Conservation (phyloP, 371 early-diverging fungal species). For the Mucor irregularis region DNA sequence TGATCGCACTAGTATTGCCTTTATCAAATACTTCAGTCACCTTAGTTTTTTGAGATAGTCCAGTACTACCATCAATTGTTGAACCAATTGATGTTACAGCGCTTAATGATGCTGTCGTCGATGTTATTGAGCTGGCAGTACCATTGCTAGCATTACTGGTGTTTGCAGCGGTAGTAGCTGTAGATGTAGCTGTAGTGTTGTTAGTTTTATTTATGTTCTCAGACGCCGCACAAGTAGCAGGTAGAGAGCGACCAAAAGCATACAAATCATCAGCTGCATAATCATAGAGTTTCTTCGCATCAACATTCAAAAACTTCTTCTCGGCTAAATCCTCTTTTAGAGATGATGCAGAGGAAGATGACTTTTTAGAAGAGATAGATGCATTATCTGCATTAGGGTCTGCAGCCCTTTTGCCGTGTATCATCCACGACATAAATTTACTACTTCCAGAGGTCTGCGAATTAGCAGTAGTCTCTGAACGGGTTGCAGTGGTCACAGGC, state of each 20-base stretch:
- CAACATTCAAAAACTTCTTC: conserved; percentile 4
- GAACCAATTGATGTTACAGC: not conserved
- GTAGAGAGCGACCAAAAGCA: not conserved
- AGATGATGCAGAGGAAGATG: not conserved
- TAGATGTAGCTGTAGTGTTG: not conserved
- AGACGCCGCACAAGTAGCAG: not conserved
- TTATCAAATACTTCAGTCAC: not conserved
- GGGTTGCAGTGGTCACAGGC: not conserved
- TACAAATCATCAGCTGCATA: conserved; percentile 26
- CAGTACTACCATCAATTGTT: not conserved
- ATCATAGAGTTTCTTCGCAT: conserved; percentile 26
- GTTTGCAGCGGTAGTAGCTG: not conserved
- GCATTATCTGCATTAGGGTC: not conserved
- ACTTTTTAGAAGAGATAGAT: conserved; percentile 5
- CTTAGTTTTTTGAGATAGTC: not conserved
- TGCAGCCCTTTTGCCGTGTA: conserved; percentile 6
- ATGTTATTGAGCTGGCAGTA: not conserved
- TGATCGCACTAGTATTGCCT: not conserved
- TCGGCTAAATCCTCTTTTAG: not conserved
- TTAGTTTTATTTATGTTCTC: not conserved
- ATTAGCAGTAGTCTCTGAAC: conserved; percentile 10
- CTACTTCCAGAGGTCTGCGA: conserved; percentile 1
- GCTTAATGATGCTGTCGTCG: not conserved
- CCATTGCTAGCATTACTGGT: not conserved
- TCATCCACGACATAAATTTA: conserved; percentile 32